Conservation (phyloP, 805 yeast genomes). For the Wickerhamiella qilinensis region DNA sequence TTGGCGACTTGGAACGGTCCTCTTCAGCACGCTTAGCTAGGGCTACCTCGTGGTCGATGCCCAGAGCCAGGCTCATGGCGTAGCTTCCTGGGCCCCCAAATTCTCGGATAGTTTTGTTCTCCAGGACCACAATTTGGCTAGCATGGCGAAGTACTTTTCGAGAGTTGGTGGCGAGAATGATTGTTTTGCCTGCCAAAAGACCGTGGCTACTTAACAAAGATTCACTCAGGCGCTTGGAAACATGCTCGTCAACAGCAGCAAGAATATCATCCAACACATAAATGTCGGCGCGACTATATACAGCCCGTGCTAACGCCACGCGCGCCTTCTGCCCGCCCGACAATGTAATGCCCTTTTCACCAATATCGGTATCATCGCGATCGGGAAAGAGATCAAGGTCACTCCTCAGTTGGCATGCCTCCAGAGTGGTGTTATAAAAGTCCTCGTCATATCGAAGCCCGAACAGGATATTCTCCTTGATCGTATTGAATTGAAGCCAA, state of each 20-base stretch:
- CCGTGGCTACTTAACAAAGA: slow-evolving; percentile 71
- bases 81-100: slow-evolving; percentile 24
- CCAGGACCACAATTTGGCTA: slow-evolving; percentile 42
- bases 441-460: slow-evolving; percentile 67
- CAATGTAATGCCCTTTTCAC: slow-evolving; percentile 89
- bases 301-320: slow-evolving; percentile 80
- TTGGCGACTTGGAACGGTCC: background rate
- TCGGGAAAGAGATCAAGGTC: slow-evolving; percentile 64
- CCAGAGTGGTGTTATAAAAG: slow-evolving; percentile 58
- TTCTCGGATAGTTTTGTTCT: slow-evolving; percentile 27
- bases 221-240: slow-evolving; percentile 61
- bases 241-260: slow-evolving; percentile 92
- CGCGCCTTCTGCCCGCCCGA: slow-evolving; percentile 96
- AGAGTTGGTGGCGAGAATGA: slow-evolving; percentile 62
- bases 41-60: background rate
- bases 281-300: slow-evolving; percentile 81
- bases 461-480: slow-evolving; percentile 69
- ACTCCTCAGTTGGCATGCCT: slow-evolving; percentile 67
- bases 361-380: slow-evolving; percentile 80
- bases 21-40: background rate
- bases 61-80: background rate
- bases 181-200: slow-evolving; percentile 49
- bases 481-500: slow-evolving; percentile 86
- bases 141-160: slow-evolving; percentile 60
- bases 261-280: slow-evolving; percentile 80